Conservation (phyloP, 768 basidiomycete genomes). For the Lentinula edodes region DNA sequence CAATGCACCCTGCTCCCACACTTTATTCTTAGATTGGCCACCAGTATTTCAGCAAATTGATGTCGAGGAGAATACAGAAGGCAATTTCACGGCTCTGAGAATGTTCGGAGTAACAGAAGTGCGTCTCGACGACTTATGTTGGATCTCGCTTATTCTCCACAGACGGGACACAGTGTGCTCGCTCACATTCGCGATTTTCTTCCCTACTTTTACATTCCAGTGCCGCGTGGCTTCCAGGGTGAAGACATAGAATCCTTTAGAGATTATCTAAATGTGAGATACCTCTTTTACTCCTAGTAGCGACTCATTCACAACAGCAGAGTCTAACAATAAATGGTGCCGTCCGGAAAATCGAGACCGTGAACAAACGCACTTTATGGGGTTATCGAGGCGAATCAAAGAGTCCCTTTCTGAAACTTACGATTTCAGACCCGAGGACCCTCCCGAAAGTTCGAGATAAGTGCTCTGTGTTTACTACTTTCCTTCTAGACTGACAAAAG, state of each 20-base stretch:
- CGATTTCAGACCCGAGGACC: constrained; percentile 61
- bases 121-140: constrained; percentile 1
- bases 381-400: constrained; percentile 82
- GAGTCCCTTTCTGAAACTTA: constrained; percentile 82
- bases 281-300: not conserved
- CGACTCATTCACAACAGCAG: constrained; percentile 16
- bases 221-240: constrained; percentile 75
- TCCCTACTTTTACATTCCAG: constrained; percentile 91
- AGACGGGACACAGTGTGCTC: constrained; percentile 88
- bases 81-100: constrained; percentile 41
- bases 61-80: constrained; percentile 59
- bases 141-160: constrained; percentile 1
- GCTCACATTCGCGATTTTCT: constrained; percentile 76
- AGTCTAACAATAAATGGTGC: constrained; percentile 23
- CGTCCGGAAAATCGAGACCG: constrained; percentile 51
- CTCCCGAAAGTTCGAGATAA: constrained; percentile 91
- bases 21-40: not conserved
- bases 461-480: constrained; percentile 26
- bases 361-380: constrained; percentile 73
- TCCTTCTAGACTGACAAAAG: constrained; percentile 11
- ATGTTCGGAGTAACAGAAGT: constrained; percentile 94
- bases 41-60: constrained; percentile 97
- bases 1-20: not conserved
- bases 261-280: constrained; percentile 69
- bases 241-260: constrained; percentile 63